Evolutionary conservation across 2,329 filamentous ascomycete species (phyloP).

Genomic region (Fusarium sp.): DNA sequence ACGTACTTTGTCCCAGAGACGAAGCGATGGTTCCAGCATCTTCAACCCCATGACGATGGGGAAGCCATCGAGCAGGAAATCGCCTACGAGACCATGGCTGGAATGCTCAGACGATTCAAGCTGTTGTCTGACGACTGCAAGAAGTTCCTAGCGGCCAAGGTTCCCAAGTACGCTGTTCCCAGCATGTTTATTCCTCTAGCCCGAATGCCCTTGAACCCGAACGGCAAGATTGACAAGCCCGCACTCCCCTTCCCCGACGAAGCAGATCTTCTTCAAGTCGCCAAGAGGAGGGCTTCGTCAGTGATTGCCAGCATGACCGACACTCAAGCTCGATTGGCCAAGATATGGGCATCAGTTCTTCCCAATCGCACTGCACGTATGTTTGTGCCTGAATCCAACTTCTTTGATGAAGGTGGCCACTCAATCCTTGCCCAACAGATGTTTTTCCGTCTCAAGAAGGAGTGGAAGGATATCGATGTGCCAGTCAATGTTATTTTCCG

Average conservation of each 20-base stretch:
- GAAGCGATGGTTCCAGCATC: slow-evolving; percentile 74
- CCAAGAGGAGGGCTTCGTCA: slow-evolving; percentile 8
- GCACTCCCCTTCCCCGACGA: slow-evolving; percentile 76
- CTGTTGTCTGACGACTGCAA: slow-evolving; percentile 50
- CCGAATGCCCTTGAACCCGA: slow-evolving; percentile 3
- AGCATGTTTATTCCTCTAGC: slow-evolving; percentile 36
- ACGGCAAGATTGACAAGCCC: slow-evolving; percentile 67
- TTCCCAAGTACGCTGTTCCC: slow-evolving; percentile 39
- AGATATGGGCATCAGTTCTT: slow-evolving; percentile 45
- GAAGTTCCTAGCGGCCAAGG: slow-evolving; percentile 47
- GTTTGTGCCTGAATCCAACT: slow-evolving; percentile 40
- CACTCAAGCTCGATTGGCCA: slow-evolving; percentile 22
- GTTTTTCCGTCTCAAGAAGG: slow-evolving; percentile 59
- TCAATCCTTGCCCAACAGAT: slow-evolving; percentile 71
- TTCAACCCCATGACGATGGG: slow-evolving; percentile 62
- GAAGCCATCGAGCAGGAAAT: slow-evolving; percentile 58
- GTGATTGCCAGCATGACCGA: slow-evolving; percentile 23
- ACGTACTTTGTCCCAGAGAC: slow-evolving; percentile 82
- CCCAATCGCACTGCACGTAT: slow-evolving; percentile 7
- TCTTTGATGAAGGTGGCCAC: slow-evolving; percentile 51
- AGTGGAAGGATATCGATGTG: slow-evolving; percentile 37
- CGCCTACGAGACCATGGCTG: slow-evolving; percentile 6
- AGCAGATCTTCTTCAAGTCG: slow-evolving; percentile 43
- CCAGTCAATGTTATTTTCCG: slow-evolving; percentile 37
- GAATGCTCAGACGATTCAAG: slow-evolving; percentile 53